Percentiles rank a stretch among this genome's conserved stretches.
These are phyloP conservation scores for Psilocybe cyanescens DNA, from an alignment of 768 basidiomycete species.

Conservation along the genomic window DNA sequence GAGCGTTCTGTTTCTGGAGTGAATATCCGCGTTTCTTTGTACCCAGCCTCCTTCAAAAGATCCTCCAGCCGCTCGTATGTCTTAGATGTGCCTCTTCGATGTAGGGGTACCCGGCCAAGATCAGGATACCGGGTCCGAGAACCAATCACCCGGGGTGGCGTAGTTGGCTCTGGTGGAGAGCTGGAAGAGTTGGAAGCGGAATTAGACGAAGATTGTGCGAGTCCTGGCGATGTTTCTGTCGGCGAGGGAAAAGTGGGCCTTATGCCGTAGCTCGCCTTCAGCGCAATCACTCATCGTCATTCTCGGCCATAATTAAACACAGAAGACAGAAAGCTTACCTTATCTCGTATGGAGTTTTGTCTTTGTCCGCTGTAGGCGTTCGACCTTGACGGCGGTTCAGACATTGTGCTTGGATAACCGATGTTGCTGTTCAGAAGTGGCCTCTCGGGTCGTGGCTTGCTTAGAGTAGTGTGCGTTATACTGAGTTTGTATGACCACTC, in stretches of 20 bases:
- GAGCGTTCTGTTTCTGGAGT: constrained; percentile 78
- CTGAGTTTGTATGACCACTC: neutral
- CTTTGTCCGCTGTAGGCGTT: neutral
- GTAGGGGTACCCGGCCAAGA: constrained; percentile 72
- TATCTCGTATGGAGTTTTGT: neutral
- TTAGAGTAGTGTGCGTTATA: neutral
- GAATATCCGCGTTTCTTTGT: constrained; percentile 90
- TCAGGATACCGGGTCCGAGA: constrained; percentile 56
- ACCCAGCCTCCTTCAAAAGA: constrained; percentile 84
- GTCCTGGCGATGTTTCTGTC: constrained; percentile 39
- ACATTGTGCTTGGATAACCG: neutral
- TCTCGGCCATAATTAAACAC: neutral
- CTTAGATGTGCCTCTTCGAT: constrained; percentile 77
- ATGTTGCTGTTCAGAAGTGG: neutral
- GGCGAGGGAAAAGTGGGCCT: constrained; percentile 34
- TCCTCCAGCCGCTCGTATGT: constrained; percentile 88
- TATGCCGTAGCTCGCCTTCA: constrained; percentile 24
- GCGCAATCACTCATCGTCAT: neutral
- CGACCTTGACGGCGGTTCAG: constrained; percentile 4
- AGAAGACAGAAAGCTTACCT: neutral
- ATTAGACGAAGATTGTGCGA: constrained; percentile 45
- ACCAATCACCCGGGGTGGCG: constrained; percentile 48
- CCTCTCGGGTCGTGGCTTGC: neutral
- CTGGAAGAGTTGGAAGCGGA: constrained; percentile 41
- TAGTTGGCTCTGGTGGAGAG: constrained; percentile 44